Evolutionary conservation across 176 grass and related monocot genomes (phyloP), one percentile per base, ranked within the genome.

Genomic region (Oropetium thomaeum): DNA sequence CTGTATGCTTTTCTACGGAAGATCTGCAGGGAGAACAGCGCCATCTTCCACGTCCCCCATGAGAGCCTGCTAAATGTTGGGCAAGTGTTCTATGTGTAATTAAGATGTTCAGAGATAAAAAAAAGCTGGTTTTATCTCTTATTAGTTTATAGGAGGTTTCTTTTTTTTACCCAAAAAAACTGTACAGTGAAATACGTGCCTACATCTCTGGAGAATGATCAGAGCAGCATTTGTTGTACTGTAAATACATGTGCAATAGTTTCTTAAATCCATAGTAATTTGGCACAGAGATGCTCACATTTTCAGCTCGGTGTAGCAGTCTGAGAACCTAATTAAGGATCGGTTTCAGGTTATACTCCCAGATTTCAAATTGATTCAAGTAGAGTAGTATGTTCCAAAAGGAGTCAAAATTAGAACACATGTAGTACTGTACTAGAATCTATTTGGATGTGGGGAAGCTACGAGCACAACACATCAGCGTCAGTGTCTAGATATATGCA

Each of bases 1-100:
- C 8, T 89, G 29, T 97, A 97, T 29, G 86, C 87, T 42, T 87
- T 97, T 73, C 81, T 97, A 8, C 83, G 84, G 82, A 93, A 79
- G 76, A 86, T 90, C 28, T 90, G 89, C 68, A 83, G 93, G 82
- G 89, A 97, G 67, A 89, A 97, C 71, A 88, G 86, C 53, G 79
- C 77, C 69, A 87, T 97, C 53, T 89, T 97, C 77, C 87, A 87
- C 67, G 82, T 97, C 76, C 93, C 93, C 19, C 90, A 89, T 60
- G 89, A 90, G 76, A 90, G 83, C 66, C 77, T 97, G 31, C 79
- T 97, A 13, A 97, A 97, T 70, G 90, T 93, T 37, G 93, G 93
- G 16, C 92, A 96, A 63, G 90, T 92, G 63, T 92, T 85, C 79
- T 92, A 89, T 69, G 89, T 96, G 68, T 96, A 86, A 80, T 35